Evolutionary conservation across 2,329 filamentous ascomycete genomes (phyloP), one percentile per base, ranked within the genome.

Genomic region (Ambrosiella beaveri): DNA sequence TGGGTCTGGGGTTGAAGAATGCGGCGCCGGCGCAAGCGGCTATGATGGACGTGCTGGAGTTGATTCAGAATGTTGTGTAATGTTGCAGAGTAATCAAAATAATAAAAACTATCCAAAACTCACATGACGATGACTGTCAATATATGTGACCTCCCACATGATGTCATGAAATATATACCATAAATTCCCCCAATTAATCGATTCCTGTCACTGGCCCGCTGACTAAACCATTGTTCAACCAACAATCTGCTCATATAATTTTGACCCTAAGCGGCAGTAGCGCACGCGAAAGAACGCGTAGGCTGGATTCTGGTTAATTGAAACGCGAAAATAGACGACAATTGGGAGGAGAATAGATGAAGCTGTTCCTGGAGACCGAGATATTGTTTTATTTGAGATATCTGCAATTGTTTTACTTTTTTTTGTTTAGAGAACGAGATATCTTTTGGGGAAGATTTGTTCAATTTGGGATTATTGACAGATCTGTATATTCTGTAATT

Each of bases 21-120:
- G 67, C 74, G 1, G 74, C 76, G 49, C 70, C 72, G 4, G 72
- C 73, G 37, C 73, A 79, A 12, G 77, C 81, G 56, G 72, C 74
- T 0, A 85, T 84, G 65, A 82, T 84, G 65, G 81, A 85, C 63
- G 67, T 85, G 5, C 67, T 86, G 47, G 82, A 85, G 63, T 68
- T 86, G 49, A 73, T 80, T 11, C 74, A 80, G 61, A 76, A 78
- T 63, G 75, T 82, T 8, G 63, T 82, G 5, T 81, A 63, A 57
- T 39, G 27, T 27, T 27, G 27, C 27, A 27, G 27, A 27, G 27
- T 27, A 27, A 27, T 27, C 27, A 27, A 27, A 27, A 27, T 27
- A 27, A 4, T 4, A 27, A 27, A 27, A 27, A 27, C 3, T 19
- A 4, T 3, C 27, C 27, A 27, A 27, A 27, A 27, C 27, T 27